Percentiles rank a stretch among this genome's conserved stretches.
Conservation (phyloP, 2,329 filamentous ascomycete species). For the Chalaropsis thielavioides region DNA sequence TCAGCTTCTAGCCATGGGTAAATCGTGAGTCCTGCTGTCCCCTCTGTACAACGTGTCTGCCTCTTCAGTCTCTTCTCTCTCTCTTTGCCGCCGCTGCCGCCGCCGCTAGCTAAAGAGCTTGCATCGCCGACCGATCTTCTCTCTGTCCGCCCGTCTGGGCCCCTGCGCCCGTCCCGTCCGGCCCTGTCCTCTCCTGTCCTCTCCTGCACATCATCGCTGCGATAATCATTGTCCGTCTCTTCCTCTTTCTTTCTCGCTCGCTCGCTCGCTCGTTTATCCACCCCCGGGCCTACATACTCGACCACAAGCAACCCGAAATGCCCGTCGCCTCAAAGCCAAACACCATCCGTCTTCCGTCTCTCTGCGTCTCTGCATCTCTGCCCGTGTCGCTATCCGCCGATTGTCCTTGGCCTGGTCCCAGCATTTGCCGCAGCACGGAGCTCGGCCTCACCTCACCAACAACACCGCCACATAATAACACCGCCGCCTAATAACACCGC, state of each 20-base stretch:
- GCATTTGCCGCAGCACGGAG: too few species aligned
- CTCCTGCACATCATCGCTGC: not conserved
- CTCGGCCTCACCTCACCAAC: too few species aligned
- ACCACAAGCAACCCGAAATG: too few species aligned
- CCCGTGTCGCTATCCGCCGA: too few species aligned
- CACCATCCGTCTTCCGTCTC: too few species aligned
- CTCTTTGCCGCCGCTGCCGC: not conserved
- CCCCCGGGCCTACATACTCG: too few species aligned
- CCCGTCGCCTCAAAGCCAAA: too few species aligned
- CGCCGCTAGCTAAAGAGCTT: too few species aligned
- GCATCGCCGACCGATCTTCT: not conserved
- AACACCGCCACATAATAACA: too few species aligned
- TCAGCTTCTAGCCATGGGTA: conserved; percentile 30
- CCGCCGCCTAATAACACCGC: too few species aligned
- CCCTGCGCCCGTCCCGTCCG: not conserved
- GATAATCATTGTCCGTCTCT: not conserved
- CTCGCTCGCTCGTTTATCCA: not conserved
- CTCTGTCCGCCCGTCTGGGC: not conserved
- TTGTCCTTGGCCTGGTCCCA: too few species aligned
- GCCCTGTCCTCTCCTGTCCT: not conserved
- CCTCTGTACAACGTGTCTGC: conserved; percentile 5
- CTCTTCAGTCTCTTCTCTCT: not conserved
- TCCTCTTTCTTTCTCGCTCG: not conserved
- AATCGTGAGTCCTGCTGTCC: conserved; percentile 35
- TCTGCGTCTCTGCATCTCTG: too few species aligned